Percentiles rank a stretch among this genome's conserved stretches.
These are phyloP conservation scores for Phialophora verrucosa DNA, from an alignment of 2,329 filamentous ascomycete species.

Conservation along the genomic window DNA sequence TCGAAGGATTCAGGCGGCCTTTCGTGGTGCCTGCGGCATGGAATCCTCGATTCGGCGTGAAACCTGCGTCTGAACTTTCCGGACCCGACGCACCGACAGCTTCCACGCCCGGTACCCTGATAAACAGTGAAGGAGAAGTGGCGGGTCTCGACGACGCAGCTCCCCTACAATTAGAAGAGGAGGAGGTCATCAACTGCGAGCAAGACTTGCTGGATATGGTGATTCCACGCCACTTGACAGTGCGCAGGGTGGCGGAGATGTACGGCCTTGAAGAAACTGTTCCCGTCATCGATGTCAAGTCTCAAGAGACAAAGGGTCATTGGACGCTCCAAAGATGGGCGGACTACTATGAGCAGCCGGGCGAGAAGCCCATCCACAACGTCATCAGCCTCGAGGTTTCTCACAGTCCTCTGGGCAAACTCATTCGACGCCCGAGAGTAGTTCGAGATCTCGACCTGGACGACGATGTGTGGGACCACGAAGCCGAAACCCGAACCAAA, in stretches of 20 bases:
- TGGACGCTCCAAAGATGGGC: slow-evolving; percentile 72
- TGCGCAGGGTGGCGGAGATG: slow-evolving; percentile 67
- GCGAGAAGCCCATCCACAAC: slow-evolving; percentile 67
- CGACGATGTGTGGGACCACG: slow-evolving; percentile 58
- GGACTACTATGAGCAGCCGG: slow-evolving; percentile 68
- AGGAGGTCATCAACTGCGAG: slow-evolving; percentile 62
- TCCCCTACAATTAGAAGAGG: slow-evolving; percentile 27
- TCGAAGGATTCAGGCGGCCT: slow-evolving; percentile 69
- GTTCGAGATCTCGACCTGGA: slow-evolving; percentile 67
- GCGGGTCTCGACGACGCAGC: slow-evolving; percentile 2
- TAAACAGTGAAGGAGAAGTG: slow-evolving; percentile 19
- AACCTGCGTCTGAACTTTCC: neutral
- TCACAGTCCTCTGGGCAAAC: slow-evolving; percentile 64
- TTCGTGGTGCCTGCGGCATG: slow-evolving; percentile 67
- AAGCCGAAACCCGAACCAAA: slow-evolving; percentile 58
- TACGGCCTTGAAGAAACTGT: slow-evolving; percentile 65
- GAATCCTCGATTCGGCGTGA: slow-evolving; percentile 57
- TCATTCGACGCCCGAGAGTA: slow-evolving; percentile 67
- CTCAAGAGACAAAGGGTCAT: slow-evolving; percentile 68
- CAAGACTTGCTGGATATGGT: slow-evolving; percentile 72
- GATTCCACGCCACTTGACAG: slow-evolving; percentile 67
- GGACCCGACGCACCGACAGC: slow-evolving; percentile 2
- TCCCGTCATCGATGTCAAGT: slow-evolving; percentile 73
- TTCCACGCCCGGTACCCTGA: slow-evolving; percentile 5
- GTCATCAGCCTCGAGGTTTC: slow-evolving; percentile 74